A percentile compares a stretch with the other conserved stretches of the same genome.
Evolutionary conservation across 345 rosid genomes (phyloP).

Genomic region (Raphanus sativus): DNA sequence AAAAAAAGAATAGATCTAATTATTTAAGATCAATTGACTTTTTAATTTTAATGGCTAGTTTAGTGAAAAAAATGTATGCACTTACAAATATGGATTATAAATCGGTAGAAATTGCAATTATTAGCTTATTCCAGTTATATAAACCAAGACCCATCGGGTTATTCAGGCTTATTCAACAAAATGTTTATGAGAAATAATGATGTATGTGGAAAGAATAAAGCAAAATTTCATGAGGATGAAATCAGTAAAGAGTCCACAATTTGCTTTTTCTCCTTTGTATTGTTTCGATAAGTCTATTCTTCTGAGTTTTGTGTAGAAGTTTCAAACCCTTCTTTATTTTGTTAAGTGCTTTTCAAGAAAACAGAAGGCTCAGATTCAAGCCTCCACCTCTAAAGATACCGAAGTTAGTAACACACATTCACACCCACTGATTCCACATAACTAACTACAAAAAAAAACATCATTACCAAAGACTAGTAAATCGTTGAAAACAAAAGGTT

Average conservation of each 20-base stretch:
- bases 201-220: conserved; percentile 30
- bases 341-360: conserved; percentile 30
- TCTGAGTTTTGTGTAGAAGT: conserved; percentile 23
- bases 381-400: conserved; percentile 34
- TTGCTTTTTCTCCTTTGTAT: conserved; percentile 27
- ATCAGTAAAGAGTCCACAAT: conserved; percentile 30
- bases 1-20: too few species aligned
- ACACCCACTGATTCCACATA: conserved; percentile 29
- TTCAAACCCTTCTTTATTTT: conserved; percentile 33
- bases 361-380: conserved; percentile 38
- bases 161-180: not conserved
- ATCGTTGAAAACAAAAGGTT: not conserved
- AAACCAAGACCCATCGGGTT: not conserved
- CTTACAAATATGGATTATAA: too few species aligned
- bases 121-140: not conserved
- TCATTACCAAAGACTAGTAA: conserved; percentile 5
- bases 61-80: too few species aligned
- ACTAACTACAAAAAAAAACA: not conserved
- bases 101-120: not conserved
- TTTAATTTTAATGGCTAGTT: too few species aligned
- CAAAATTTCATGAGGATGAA: conserved; percentile 34
- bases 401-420: conserved; percentile 29
- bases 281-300: conserved; percentile 36
- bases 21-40: too few species aligned
- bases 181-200: not conserved